These are phyloP conservation scores for Pyrenophora seminiperda DNA, from an alignment of 2,329 filamentous ascomycete genomes.

Conservation along the genomic window DNA sequence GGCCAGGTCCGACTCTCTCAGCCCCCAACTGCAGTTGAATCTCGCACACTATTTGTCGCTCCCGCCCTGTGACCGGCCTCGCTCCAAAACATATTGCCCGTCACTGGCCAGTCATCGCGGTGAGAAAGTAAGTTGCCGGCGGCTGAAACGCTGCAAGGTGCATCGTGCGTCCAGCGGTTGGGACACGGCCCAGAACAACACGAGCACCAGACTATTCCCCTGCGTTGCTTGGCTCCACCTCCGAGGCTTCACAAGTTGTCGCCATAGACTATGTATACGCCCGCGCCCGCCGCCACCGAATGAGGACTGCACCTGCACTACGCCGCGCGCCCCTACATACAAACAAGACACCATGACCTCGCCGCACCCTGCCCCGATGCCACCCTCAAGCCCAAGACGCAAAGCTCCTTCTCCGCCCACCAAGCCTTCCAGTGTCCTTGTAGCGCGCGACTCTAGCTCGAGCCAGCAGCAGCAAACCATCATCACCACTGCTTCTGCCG, in stretches of 20 bases:
- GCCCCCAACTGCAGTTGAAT: conserved; percentile 9
- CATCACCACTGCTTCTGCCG: background rate
- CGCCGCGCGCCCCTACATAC: conserved; percentile 31
- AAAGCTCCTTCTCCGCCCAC: background rate
- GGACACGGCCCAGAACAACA: conserved; percentile 26
- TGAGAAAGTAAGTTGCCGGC: conserved; percentile 25
- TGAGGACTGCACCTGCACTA: conserved; percentile 15
- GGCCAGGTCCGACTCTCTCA: conserved; percentile 21
- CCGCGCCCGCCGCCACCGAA: conserved; percentile 21
- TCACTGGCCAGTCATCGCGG: conserved; percentile 30
- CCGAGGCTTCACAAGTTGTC: conserved; percentile 13
- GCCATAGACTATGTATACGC: conserved; percentile 37
- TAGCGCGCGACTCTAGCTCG: background rate
- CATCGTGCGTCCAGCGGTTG: conserved; percentile 33
- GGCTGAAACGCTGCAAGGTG: conserved; percentile 46
- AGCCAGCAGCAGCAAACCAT: background rate
- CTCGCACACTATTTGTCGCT: conserved; percentile 37
- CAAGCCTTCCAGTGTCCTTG: background rate
- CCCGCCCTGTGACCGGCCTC: conserved; percentile 20
- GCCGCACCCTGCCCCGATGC: conserved; percentile 12
- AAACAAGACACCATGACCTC: conserved; percentile 25
- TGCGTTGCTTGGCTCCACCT: conserved; percentile 20
- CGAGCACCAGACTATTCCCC: conserved; percentile 25
- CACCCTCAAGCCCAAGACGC: conserved; percentile 12
- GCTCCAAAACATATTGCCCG: conserved; percentile 30